Evolutionary conservation across 208 protist species (phyloP).

Genomic region (Angomonas ambiguus): DNA sequence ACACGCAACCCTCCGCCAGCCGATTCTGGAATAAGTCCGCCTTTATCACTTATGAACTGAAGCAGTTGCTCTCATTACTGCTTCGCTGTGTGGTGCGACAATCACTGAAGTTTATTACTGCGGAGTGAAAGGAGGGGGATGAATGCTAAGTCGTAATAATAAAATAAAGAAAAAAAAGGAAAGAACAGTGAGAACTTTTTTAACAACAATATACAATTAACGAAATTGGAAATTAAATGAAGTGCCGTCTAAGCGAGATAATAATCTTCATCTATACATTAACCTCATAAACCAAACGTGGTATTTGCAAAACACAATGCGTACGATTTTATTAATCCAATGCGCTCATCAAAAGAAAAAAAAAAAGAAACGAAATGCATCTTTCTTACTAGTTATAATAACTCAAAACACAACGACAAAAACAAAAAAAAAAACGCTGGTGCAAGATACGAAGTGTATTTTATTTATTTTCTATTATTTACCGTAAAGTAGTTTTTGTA

Average conservation of each 20-base stretch:
- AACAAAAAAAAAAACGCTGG: too few species aligned
- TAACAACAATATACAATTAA: too few species aligned
- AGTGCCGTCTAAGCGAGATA: too few species aligned
- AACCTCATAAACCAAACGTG: too few species aligned
- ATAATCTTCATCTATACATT: too few species aligned
- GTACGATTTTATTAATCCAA: too few species aligned
- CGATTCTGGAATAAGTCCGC: constrained; percentile 34
- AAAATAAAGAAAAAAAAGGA: background rate
- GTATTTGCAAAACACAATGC: too few species aligned
- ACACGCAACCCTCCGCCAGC: constrained; percentile 35
- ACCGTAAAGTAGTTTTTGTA: background rate
- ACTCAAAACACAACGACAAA: too few species aligned
- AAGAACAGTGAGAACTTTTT: too few species aligned
- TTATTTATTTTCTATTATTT: background rate
- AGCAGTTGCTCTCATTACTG: constrained; percentile 46
- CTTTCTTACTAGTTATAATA: too few species aligned
- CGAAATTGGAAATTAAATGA: too few species aligned
- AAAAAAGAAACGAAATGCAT: background rate
- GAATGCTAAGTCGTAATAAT: background rate
- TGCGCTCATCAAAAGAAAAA: too few species aligned
- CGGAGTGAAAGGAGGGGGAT: background rate
- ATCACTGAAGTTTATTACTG: background rate
- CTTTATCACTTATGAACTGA: constrained; percentile 53
- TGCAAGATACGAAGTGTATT: background rate
- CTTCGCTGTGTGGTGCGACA: constrained; percentile 45